phyloP scores from a whole-genome alignment of 371 early-diverging fungal genomes.

The Rhizopus sp. region DNA sequence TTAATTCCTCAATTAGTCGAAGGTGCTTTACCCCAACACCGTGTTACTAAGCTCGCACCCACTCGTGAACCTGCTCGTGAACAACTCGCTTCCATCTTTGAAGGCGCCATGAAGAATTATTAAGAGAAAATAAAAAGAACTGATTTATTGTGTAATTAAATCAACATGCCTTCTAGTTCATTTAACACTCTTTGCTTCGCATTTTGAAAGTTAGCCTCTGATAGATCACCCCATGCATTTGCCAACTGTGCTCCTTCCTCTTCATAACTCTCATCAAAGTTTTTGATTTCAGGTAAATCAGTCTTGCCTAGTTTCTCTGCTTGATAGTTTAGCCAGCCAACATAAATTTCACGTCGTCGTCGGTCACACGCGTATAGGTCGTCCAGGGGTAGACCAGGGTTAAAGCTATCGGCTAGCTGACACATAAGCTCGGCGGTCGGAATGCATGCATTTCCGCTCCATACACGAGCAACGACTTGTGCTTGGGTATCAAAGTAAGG shows the following conservation, averaged over 20 bases:
- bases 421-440: constrained; percentile 28
- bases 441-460: constrained; percentile 31
- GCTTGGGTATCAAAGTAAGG: constrained; percentile 39
- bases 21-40: constrained; percentile 90
- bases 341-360: constrained; percentile 15
- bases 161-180: neutral
- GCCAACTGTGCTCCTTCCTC: neutral
- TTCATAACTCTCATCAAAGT: constrained; percentile 14
- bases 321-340: constrained; percentile 41
- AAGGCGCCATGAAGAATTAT: constrained; percentile 68
- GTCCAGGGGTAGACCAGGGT: constrained; percentile 10
- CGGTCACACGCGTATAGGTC: constrained; percentile 9
- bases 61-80: constrained; percentile 69
- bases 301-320: constrained; percentile 9
- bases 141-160: neutral
- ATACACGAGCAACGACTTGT: constrained; percentile 39
- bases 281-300: constrained; percentile 8
- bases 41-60: constrained; percentile 90
- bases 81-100: constrained; percentile 69
- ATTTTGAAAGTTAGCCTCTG: constrained; percentile 3
- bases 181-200: neutral
- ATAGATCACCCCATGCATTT: neutral
- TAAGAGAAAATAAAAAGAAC: constrained; percentile 19
- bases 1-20: constrained; percentile 78
- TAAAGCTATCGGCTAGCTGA: constrained; percentile 14